Evolutionary conservation across 768 basidiomycete species (phyloP).

Genomic region (Termitomyces sp.): DNA sequence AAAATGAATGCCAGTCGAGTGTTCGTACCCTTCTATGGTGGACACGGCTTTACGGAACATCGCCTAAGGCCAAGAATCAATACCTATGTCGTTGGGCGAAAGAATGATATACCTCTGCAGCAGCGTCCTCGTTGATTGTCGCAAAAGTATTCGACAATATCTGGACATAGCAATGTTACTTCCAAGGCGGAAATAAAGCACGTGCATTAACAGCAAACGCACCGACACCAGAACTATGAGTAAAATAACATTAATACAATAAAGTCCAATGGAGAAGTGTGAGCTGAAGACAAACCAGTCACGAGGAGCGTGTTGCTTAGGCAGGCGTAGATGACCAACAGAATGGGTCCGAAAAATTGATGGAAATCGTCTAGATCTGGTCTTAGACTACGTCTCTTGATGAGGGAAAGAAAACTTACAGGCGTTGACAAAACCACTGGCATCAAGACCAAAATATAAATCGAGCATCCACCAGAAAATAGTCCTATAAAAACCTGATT

Average conservation of each 20-base stretch:
- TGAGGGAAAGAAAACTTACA: slow-evolving; percentile 44
- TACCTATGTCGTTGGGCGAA: background rate
- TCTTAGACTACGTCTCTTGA: background rate
- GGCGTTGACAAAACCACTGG: slow-evolving; percentile 80
- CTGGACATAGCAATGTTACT: slow-evolving; percentile 33
- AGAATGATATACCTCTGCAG: slow-evolving; percentile 65
- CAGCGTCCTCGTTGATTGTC: slow-evolving; percentile 89
- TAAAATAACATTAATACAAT: slow-evolving; percentile 7
- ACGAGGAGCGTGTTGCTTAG: slow-evolving; percentile 89
- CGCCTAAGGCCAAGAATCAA: slow-evolving; percentile 46
- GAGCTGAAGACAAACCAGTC: slow-evolving; percentile 52
- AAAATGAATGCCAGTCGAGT: background rate
- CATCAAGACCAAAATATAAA: slow-evolving; percentile 93
- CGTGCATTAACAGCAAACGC: slow-evolving; percentile 22
- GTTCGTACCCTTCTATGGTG: slow-evolving; percentile 82
- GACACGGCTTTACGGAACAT: slow-evolving; percentile 95
- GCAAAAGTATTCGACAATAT: slow-evolving; percentile 96
- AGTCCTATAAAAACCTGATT: slow-evolving; percentile 15
- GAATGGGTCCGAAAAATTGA: slow-evolving; percentile 83
- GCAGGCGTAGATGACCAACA: slow-evolving; percentile 90
- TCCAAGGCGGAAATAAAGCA: background rate
- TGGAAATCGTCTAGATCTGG: slow-evolving; percentile 63
- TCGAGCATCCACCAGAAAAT: slow-evolving; percentile 97
- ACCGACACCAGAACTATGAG: slow-evolving; percentile 74
- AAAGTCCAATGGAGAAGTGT: background rate